A percentile compares a stretch with the other conserved stretches of the same genome.
phyloP scores from a whole-genome alignment of 2,329 filamentous ascomycete species.

The Trichoderma harzianum region DNA sequence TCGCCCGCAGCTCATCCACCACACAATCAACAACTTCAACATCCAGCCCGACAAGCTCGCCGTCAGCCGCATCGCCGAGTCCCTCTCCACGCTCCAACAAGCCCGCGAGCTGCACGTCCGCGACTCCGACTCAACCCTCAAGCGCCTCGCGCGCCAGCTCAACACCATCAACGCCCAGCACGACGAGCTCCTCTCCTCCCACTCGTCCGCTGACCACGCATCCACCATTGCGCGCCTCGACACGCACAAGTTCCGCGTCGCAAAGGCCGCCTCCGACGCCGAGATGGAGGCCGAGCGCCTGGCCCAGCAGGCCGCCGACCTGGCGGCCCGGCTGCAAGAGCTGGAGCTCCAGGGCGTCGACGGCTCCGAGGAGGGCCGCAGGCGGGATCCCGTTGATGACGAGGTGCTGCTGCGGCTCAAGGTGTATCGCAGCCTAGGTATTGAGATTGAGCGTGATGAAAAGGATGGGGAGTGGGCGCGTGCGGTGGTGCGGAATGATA shows the following conservation, averaged over 20 bases:
- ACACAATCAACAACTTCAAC: conserved; percentile 94
- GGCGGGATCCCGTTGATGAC: conserved; percentile 53
- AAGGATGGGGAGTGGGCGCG: conserved; percentile 74
- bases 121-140: conserved; percentile 64
- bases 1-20: conserved; percentile 71
- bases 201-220: conserved; percentile 78
- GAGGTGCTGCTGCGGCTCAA: conserved; percentile 74
- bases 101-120: conserved; percentile 75
- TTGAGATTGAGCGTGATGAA: conserved; percentile 79
- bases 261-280: conserved; percentile 84
- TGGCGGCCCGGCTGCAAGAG: conserved; percentile 73
- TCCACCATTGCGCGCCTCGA: conserved; percentile 82
- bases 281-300: conserved; percentile 96
- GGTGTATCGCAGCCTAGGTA: conserved; percentile 86
- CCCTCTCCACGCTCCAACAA: conserved; percentile 76
- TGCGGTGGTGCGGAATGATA: conserved; percentile 79
- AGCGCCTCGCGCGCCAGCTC: conserved; percentile 72
- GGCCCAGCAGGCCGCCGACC: conserved; percentile 69
- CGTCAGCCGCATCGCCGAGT: conserved; percentile 79
- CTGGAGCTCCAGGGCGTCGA: conserved; percentile 85
- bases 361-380: conserved; percentile 43
- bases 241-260: conserved; percentile 88
- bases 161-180: conserved; percentile 73
- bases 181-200: conserved; percentile 67
- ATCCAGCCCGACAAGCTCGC: conserved; percentile 83